phyloP scores from a whole-genome alignment of 305 asterid species.

The Andrographis paniculata region DNA sequence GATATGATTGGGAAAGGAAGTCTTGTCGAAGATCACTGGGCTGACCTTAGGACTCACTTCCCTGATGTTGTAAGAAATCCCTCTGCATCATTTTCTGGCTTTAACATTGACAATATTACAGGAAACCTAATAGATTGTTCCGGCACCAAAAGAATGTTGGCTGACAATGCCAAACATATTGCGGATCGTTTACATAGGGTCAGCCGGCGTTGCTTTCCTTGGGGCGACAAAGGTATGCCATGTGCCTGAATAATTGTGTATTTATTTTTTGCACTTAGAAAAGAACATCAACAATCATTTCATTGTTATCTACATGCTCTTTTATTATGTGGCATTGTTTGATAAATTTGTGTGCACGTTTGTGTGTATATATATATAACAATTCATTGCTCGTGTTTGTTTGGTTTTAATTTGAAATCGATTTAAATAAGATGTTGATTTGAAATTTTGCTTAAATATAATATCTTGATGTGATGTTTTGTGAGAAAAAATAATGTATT shows the following conservation, averaged over 20 bases:
- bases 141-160: slow-evolving; percentile 16
- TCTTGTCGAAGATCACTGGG: slow-evolving; percentile 22
- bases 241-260: no score
- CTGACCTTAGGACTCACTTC: slow-evolving; percentile 25
- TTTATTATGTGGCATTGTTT: no score
- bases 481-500: no score
- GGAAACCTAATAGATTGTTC: slow-evolving; percentile 24
- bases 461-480: no score
- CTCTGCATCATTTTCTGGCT: slow-evolving; percentile 19
- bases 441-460: no score
- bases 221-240: slow-evolving; percentile 23
- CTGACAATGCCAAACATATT: slow-evolving; percentile 18
- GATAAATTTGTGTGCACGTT: no score
- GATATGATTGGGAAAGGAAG: slow-evolving; percentile 22
- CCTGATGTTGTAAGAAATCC: slow-evolving; percentile 25
- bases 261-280: slow-evolving; percentile 1
- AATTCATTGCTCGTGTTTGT: no score
- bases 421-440: no score
- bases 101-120: slow-evolving; percentile 18
- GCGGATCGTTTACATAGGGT: slow-evolving; percentile 18
- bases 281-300: neutral
- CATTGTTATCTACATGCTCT: neutral
- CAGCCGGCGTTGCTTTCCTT: slow-evolving; percentile 15
- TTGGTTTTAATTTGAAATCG: no score
- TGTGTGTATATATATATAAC: no score